Base-by-base conservation (phyloP, 805 yeast genomes). In the Wickerhamomyces strasburgensis region DNA sequence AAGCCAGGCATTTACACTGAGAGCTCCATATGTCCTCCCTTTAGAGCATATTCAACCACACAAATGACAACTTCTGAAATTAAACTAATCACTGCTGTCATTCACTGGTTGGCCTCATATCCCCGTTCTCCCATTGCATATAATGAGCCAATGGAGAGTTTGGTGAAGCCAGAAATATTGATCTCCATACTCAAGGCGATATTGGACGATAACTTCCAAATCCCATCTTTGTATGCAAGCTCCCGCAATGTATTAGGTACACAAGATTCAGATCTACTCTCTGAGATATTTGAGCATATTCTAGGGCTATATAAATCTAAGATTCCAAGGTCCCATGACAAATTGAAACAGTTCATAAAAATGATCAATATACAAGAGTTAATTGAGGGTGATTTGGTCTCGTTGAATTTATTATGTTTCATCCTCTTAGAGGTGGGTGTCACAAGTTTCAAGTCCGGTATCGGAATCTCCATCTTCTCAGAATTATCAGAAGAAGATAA, bases 141-240 rank as follows among this genome's bases (percentile, higher is more conserved):
- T 4, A 31, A 43, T 36, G 42, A 37, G 13, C 47, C 49, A 10
- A 39, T 37, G 35, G 42, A 40, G 15, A 41, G 46, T 7, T 39
- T 56, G 14, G 36, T 35, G 23, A 53, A 56, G 1, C 49, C 55
- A 3, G 26, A 39, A 10, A 47, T 46, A 40, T 53, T 59, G 46
- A 48, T 49, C 24, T 37, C 49, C 25, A n/a, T 31, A 6, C 26
- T 31, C 13, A 24, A 26, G 8, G 24, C 33, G 9, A 5, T 21
- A 4, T 33, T 38, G 13, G 42, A 30, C 28, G 39, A 34, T 8
- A 17, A 33, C n/a, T 37, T 43, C 26, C 5, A 25, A 11, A 11
- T 8, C 11, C 11, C 11, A 21, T 21, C 7, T 21, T 11, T 8
- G 7, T 8, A 21, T 7, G 11, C 7, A 21, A 11, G 11, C 10